Conservation (phyloP, 2,329 filamentous ascomycete species). For the Aspergillus quadricinctus region DNA sequence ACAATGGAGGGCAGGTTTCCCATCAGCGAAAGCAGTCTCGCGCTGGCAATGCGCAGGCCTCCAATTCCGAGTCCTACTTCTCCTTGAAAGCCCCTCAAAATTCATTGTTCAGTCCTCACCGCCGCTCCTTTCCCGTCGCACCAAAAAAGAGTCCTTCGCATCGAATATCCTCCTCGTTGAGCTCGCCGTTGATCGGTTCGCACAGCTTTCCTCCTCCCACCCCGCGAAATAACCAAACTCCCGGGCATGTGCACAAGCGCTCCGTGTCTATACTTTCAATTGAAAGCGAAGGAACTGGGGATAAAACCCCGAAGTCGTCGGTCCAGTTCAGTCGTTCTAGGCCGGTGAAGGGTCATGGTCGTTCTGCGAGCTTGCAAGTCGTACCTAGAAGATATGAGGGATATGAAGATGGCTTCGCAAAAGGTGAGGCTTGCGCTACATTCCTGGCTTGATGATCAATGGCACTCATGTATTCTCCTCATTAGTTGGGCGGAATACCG, state of each 20-base stretch:
- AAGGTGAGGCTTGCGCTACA: slow-evolving; percentile 29
- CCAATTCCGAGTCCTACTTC: slow-evolving; percentile 36
- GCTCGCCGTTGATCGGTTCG: slow-evolving; percentile 34
- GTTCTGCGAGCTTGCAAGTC: slow-evolving; percentile 80
- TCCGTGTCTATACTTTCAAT: slow-evolving; percentile 81
- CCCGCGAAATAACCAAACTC: slow-evolving; percentile 27
- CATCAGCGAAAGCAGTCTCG: slow-evolving; percentile 38
- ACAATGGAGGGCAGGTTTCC: slow-evolving; percentile 22
- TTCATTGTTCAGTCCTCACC: slow-evolving; percentile 32
- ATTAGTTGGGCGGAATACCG: slow-evolving; percentile 30
- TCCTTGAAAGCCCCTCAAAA: slow-evolving; percentile 35
- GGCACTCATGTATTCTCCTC: slow-evolving; percentile 1
- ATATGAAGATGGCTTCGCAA: slow-evolving; percentile 36
- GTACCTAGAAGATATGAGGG: slow-evolving; percentile 47
- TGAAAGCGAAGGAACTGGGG: slow-evolving; percentile 46
- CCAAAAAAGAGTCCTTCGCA: slow-evolving; percentile 34
- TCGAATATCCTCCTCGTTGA: slow-evolving; percentile 38
- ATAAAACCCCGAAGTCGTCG: slow-evolving; percentile 27
- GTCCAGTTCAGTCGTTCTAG: slow-evolving; percentile 44
- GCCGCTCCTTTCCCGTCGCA: slow-evolving; percentile 32
- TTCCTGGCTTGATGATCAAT: background rate
- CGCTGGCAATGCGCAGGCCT: slow-evolving; percentile 25
- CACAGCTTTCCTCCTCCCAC: slow-evolving; percentile 40
- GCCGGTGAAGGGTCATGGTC: slow-evolving; percentile 62
- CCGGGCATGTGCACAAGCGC: slow-evolving; percentile 62